Evolutionary conservation across 768 basidiomycete genomes (phyloP).

Genomic region (Pisolithus orientalis): DNA sequence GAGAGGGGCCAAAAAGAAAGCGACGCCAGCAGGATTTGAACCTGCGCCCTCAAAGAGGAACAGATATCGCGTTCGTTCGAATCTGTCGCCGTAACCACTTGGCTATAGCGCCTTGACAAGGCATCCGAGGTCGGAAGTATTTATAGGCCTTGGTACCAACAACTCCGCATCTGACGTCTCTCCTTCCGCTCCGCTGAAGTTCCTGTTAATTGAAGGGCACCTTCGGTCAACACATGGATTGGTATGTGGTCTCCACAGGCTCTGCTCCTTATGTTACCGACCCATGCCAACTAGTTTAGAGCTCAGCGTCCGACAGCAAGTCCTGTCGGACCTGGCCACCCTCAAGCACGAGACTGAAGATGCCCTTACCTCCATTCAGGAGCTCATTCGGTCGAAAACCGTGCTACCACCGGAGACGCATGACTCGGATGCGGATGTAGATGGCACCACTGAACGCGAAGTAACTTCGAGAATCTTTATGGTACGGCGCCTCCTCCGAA

Average conservation of each 20-base stretch:
- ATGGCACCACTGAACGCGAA: slow-evolving; percentile 17
- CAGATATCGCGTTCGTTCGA: slow-evolving; percentile 38
- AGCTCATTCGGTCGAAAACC: slow-evolving; percentile 57
- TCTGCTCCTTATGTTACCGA: background rate
- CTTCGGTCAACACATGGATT: slow-evolving; percentile 35
- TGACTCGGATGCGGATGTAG: slow-evolving; percentile 10
- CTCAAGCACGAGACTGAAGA: slow-evolving; percentile 45
- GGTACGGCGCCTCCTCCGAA: slow-evolving; percentile 34
- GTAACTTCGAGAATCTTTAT: slow-evolving; percentile 39
- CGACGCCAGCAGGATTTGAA: slow-evolving; percentile 39
- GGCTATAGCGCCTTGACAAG: slow-evolving; percentile 47
- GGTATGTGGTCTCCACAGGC: slow-evolving; percentile 21
- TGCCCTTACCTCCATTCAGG: slow-evolving; percentile 41
- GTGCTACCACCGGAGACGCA: slow-evolving; percentile 32
- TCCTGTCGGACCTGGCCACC: slow-evolving; percentile 67
- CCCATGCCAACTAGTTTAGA: slow-evolving; percentile 48
- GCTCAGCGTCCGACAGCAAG: slow-evolving; percentile 69
- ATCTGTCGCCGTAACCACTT: slow-evolving; percentile 78
- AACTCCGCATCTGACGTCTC: too few relatives aligned
- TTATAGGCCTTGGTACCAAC: too few relatives aligned
- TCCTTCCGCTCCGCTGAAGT: too few relatives aligned
- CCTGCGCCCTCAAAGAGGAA: slow-evolving; percentile 36
- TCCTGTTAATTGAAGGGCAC: too few relatives aligned
- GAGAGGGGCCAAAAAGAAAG: slow-evolving; percentile 4
- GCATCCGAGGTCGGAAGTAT: too few relatives aligned